Conservation (phyloP, 129 eudicot genomes). For the Daucus carota region DNA sequence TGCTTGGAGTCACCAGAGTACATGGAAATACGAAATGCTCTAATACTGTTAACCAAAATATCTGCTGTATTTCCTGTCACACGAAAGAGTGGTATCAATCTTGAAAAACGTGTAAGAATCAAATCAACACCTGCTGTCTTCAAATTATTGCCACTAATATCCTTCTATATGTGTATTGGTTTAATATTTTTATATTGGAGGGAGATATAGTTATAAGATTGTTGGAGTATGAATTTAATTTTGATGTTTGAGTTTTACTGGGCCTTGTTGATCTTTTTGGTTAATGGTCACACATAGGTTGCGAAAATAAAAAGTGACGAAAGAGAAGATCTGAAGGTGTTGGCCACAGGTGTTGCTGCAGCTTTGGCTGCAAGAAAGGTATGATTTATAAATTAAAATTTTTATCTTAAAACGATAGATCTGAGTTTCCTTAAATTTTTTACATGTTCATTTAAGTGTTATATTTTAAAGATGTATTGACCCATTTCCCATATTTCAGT, state of each 20-base stretch:
- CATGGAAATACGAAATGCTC: conserved; percentile 97
- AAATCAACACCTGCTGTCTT: neutral
- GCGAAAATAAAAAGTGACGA: conserved; percentile 94
- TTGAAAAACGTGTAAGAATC: conserved; percentile 82
- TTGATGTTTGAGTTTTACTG: neutral
- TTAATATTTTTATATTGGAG: neutral
- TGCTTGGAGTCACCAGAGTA: conserved; percentile 93
- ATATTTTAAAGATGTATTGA: neutral
- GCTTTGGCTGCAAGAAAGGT: conserved; percentile 99
- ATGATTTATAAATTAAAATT: neutral
- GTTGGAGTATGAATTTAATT: too few species aligned
- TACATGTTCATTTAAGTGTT: neutral
- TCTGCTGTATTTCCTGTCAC: conserved; percentile 95
- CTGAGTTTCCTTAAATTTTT: neutral
- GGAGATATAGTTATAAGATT: neutral
- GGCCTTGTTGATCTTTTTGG: neutral
- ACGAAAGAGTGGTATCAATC: conserved; percentile 95
- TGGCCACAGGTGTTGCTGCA: conserved; percentile 99
- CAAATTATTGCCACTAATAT: neutral
- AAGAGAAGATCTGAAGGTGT: conserved; percentile 94
- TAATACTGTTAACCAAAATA: conserved; percentile 85
- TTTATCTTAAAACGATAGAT: neutral
- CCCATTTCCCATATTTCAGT: conserved; percentile 31
- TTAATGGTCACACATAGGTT: conserved; percentile 37
- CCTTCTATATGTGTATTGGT: neutral